Percentiles rank a stretch among this genome's conserved stretches.
phyloP scores from a whole-genome alignment of 2,329 filamentous ascomycete genomes.

The Onygenales sp. region DNA sequence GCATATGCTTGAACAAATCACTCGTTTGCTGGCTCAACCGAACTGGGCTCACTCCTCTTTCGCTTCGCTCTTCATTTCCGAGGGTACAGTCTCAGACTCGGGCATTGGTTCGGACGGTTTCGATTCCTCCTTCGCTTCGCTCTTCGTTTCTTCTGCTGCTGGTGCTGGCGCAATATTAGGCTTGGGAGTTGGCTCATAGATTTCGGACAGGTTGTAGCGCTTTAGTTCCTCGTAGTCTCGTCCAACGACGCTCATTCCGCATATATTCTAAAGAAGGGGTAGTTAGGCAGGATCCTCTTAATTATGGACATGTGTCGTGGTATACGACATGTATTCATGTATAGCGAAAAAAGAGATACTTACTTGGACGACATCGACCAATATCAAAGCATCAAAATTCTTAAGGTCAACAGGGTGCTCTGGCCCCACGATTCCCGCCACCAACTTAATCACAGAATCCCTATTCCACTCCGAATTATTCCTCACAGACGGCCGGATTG shows the following conservation, averaged over 20 bases:
- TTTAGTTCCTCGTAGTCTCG: slow-evolving; percentile 52
- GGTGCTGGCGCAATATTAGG: slow-evolving; percentile 3
- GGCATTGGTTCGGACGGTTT: background rate
- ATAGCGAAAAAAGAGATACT: slow-evolving; percentile 13
- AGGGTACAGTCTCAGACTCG: too few relatives aligned
- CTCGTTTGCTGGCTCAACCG: too few relatives aligned
- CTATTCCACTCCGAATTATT: slow-evolving; percentile 50
- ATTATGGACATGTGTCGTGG: slow-evolving; percentile 1
- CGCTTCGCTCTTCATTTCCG: too few relatives aligned
- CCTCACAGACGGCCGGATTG: slow-evolving; percentile 52
- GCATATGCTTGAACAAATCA: too few relatives aligned
- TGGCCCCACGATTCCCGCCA: slow-evolving; percentile 49
- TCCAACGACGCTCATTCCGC: slow-evolving; percentile 55
- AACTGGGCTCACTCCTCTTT: too few relatives aligned
- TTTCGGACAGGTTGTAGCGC: slow-evolving; percentile 54
- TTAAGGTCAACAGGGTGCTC: slow-evolving; percentile 52
- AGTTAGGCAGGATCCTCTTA: background rate
- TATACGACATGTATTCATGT: slow-evolving; percentile 4
- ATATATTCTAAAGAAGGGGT: slow-evolving; percentile 37
- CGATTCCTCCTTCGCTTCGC: background rate
- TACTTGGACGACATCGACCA: slow-evolving; percentile 55
- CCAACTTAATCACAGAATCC: slow-evolving; percentile 49
- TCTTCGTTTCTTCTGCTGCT: background rate
- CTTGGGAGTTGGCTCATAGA: slow-evolving; percentile 42
- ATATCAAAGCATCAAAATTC: slow-evolving; percentile 50